These are phyloP conservation scores for Asterella californica DNA, from an alignment of 225 moss, liverwort and hornwort genomes.

Conservation along the genomic window DNA sequence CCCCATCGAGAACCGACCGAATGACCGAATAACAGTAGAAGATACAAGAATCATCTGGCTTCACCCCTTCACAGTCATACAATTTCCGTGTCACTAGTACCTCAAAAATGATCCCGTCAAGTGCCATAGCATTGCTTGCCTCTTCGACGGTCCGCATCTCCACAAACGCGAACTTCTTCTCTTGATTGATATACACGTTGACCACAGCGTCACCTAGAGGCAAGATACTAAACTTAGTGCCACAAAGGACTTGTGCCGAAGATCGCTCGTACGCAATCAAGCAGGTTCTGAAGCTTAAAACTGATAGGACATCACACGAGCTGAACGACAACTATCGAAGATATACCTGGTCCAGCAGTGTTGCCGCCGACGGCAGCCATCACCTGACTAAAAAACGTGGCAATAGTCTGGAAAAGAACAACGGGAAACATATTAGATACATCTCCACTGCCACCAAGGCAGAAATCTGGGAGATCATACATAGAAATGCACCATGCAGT, in stretches of 20 bases:
- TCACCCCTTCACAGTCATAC: no score
- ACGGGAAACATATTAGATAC: conserved; percentile 9
- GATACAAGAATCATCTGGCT: background rate
- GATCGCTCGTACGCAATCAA: no score
- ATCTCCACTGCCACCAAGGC: conserved; percentile 10
- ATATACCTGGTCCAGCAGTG: conserved; percentile 94
- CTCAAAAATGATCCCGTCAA: conserved; percentile 98
- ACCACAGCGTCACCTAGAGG: conserved; percentile 84
- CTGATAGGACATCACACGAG: background rate
- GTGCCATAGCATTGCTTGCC: conserved; percentile 99
- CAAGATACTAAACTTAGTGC: background rate
- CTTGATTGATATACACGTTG: conserved; percentile 99
- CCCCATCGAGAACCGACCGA: background rate
- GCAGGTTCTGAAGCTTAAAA: background rate
- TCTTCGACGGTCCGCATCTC: conserved; percentile 99
- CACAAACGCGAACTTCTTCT: conserved; percentile 97
- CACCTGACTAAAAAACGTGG: conserved; percentile 98
- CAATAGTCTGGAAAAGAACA: conserved; percentile 62
- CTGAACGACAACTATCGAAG: background rate
- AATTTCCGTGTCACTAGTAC: conserved; percentile 31
- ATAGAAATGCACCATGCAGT: conserved; percentile 38
- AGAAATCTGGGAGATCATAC: conserved; percentile 28
- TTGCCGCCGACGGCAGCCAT: conserved; percentile 99
- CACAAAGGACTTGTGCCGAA: background rate
- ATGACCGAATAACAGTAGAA: background rate